Base-by-base conservation (phyloP, 768 basidiomycete genomes). In the Russula abietina region DNA sequence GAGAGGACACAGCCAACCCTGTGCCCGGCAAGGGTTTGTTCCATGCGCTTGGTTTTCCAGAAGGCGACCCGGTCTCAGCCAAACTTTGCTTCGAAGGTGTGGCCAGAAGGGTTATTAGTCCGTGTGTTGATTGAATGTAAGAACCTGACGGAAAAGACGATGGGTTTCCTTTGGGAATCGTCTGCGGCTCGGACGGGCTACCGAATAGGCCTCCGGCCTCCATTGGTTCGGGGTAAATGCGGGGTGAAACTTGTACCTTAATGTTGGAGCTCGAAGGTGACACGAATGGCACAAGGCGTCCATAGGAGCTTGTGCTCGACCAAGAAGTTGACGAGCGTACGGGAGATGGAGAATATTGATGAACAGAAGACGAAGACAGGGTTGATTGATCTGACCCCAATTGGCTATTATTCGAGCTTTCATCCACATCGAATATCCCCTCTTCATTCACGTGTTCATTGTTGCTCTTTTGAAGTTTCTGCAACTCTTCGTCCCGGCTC, bases 401-500 rank as follows among this genome's bases (percentile, higher is more conserved):
- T 53, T 52, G 28, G 50, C 54, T 11, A 58, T 59, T 11, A 58
- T 59, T 54, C 3, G 54, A 50, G 53, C 32, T 45, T n/a, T 57
- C 59, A 36, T 85, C 82, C 22, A 74, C 80, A 60, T 81, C 81
- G 62, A 85, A 86, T 3, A 84, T 78, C 3, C 81, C 85, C 57
- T 85, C 81, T 22, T 83, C 82, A 11, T 59, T 60, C 36, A 41
- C 48, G 7, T 71, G n/a, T 26, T 39, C 41, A 17, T 39, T 50
- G 12, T 7, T 49, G 32, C 36, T 19, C 32, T 58, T 46, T 43
- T 41, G 54, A 12, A 72, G 67, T 59, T 71, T 69, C n/a, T 57
- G 55, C 53, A 74, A 72, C 45, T 82, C 84, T 70, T 92, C 89
- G 51, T 93, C 91, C 10, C 88, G 83, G 65, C 89, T 92, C 66